Evolutionary conservation across 768 basidiomycete genomes (phyloP), one percentile per base, ranked within the genome.

Genomic region (Rhizopogon sp.): DNA sequence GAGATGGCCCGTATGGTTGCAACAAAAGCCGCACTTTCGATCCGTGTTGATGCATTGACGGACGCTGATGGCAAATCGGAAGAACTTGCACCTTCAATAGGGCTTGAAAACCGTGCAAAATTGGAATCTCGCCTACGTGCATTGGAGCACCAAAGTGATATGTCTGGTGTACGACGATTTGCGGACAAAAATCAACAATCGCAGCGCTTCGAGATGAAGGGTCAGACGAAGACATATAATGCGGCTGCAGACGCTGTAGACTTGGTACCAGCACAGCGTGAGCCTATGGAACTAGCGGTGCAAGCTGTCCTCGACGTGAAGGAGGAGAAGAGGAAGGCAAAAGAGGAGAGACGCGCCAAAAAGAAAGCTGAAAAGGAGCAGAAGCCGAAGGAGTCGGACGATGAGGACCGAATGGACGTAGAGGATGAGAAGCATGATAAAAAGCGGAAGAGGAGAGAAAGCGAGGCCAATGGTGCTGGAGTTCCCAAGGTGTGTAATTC

Each of bases 1-100:
- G 62, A 90, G 87, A 98, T 98, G 97, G 97, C 97, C 20, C 91
- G 97, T 65, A 99, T 99, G 97, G 93, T 98, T 31, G 95, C 97
- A 47, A 98, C 97, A 46, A 99, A 99, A 78, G 87, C 96, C 3
- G 91, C 97, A 1, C 84, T 99, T 13, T 96, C 96, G 5, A 93
- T 97, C 64, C 96, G 97, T 71, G 93, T 98, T 39, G 97, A 99
- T 62, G 97, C 97, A 6, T 86, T 99, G 44, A 88, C 95, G 41
- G 93, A 97, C 58, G 78, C 85, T 8, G 92, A 98, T 56, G 89
- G 85, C 62, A 97, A 98, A 71, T 92, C 91, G 1, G 92, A 88
- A 56, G 75, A 83, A 39, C 71, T 77, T 6, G 90, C 94, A 3
- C 85, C 94, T 1, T 83, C 91, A 62, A 86, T 98, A 67, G 97